These are phyloP conservation scores for Pestalotiopsis sp. DNA, from an alignment of 2,329 filamentous ascomycete species.

Conservation along the genomic window DNA sequence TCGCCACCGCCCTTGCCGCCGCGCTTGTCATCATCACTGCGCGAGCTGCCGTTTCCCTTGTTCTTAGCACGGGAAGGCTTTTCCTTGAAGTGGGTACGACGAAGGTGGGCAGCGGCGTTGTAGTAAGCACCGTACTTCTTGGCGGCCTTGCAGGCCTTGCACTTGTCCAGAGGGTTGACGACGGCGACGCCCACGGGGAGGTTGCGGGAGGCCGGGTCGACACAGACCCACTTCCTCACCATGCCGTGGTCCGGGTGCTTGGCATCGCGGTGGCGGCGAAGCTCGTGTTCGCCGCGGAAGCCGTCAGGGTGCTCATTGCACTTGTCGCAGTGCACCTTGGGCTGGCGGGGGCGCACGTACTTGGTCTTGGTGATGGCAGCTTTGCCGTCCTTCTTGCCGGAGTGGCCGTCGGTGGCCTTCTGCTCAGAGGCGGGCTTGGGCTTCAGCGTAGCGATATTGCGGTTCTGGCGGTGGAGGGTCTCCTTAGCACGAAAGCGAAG, in stretches of 20 bases:
- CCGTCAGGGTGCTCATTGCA: constrained; percentile 76
- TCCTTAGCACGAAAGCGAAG: constrained; percentile 50
- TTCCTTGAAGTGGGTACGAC: constrained; percentile 84
- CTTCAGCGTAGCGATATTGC: constrained; percentile 39
- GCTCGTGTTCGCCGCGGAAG: constrained; percentile 86
- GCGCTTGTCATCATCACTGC: constrained; percentile 48
- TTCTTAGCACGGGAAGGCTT: constrained; percentile 51
- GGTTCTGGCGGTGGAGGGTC: constrained; percentile 48
- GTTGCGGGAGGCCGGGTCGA: constrained; percentile 50
- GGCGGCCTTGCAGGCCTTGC: constrained; percentile 76
- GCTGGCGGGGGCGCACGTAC: constrained; percentile 66
- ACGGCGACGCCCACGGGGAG: constrained; percentile 47
- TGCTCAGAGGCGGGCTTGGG: constrained; percentile 45
- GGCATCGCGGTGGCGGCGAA: constrained; percentile 65
- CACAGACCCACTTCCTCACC: constrained; percentile 61
- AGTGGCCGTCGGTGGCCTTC: constrained; percentile 24
- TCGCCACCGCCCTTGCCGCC: constrained; percentile 57
- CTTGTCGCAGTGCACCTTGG: constrained; percentile 69
- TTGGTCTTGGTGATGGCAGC: constrained; percentile 43
- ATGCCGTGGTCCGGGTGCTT: constrained; percentile 58
- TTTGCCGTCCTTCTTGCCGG: constrained; percentile 44
- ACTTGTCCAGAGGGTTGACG: constrained; percentile 71
- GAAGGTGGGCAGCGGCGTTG: constrained; percentile 89
- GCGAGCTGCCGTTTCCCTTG: constrained; percentile 32
- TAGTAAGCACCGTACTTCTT: constrained; percentile 93